Base-by-base conservation (phyloP, 768 basidiomycete genomes). In the Boletus bicolor region DNA sequence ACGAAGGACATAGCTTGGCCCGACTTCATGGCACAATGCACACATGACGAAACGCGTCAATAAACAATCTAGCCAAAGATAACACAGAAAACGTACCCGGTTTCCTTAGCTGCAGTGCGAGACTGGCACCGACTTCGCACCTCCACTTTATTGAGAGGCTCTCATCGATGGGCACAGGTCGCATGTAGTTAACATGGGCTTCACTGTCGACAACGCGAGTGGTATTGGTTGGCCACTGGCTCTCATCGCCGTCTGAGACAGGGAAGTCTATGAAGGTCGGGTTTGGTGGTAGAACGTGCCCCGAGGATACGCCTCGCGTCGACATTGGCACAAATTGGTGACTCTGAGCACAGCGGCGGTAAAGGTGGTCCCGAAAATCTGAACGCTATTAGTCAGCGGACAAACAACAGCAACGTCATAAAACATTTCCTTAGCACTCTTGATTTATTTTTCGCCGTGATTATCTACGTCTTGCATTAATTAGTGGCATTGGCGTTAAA, bases 161-260 rank as follows among this genome's bases (percentile, higher is more conserved):
- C 41, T 84, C 80, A 48, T 86, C 81, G 19, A 79, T 62, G 19
- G 67, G 71, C 2, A 89, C 68, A 2, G 73, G 76, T 15, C 80
- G 77, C 81, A 86, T 87, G 69, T 70, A 93, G 64, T 92, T 92
- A 32, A 93, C 85, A 51, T 82, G 74, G 14, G 86, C 85, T 8
- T 84, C 83, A 7, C 53, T 37, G 63, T 87, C 85, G 21, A 87
- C 76, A 7, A 74, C 59, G 53, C 75, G 73, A 12, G 73, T 76
- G 4, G 80, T 85, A 52, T 85, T 82, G 17, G 65, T 68, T 2
- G 90, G 89, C 82, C 85, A 86, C 17, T 70, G 70, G 3, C 50
- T 49, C 1, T 67, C 35, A 54, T 82, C 75, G 15, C 87, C 90
- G 53, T 93, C 90, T 0, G 82, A 79, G 37, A 80, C 68, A 24